Evolutionary conservation across 2,329 filamentous ascomycete species (phyloP).

Genomic region (Fusarium keratoplasticum): DNA sequence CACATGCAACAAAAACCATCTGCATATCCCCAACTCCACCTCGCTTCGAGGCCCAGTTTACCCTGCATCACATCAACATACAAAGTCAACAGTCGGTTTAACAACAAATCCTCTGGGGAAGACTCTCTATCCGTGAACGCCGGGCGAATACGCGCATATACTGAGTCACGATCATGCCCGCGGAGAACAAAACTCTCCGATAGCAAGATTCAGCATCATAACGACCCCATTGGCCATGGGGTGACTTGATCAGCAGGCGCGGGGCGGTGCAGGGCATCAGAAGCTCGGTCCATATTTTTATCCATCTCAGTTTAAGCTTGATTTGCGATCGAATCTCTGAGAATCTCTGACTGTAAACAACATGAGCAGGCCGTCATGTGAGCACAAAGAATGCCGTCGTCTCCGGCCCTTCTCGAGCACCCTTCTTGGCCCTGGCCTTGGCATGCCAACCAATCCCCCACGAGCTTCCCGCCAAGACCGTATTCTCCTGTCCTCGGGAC

Average conservation of each 20-base stretch:
- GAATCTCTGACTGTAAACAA: constrained; percentile 1
- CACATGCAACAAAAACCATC: neutral
- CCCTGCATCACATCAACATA: neutral
- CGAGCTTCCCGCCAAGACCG: neutral
- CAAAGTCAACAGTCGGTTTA: too few relatives aligned
- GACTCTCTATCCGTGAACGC: neutral
- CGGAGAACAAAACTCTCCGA: neutral
- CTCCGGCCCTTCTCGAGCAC: neutral
- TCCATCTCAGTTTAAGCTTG: neutral
- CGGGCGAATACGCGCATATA: neutral
- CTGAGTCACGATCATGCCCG: neutral
- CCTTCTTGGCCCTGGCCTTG: neutral
- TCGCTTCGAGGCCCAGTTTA: neutral
- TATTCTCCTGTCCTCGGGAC: neutral
- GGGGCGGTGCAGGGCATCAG: neutral
- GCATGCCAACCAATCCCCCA: neutral
- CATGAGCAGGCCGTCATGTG: neutral
- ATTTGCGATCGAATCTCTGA: neutral
- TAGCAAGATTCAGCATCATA: neutral
- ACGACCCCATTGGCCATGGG: neutral
- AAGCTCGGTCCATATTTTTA: neutral
- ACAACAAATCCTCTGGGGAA: neutral
- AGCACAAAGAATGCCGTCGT: neutral
- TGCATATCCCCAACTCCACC: neutral
- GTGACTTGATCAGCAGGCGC: neutral